phyloP scores from a whole-genome alignment of 495 filamentous ascomycete genomes.

The Trichodelitschia bisporula region DNA sequence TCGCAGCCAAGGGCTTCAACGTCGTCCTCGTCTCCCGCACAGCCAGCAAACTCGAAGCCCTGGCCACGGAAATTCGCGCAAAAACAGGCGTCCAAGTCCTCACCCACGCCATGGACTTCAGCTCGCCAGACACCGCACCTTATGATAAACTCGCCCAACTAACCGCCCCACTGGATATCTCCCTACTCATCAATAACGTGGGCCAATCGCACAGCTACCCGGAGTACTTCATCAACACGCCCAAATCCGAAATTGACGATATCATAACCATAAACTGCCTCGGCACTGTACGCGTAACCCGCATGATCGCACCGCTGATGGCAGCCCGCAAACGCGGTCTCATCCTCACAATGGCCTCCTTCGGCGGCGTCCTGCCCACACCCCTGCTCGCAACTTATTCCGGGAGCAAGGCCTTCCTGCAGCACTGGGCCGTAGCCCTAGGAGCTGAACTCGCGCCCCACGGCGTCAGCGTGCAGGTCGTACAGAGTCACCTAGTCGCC shows the following conservation, averaged over 20 bases:
- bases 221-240: constrained; percentile 61
- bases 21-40: constrained; percentile 85
- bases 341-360: constrained; percentile 92
- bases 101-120: constrained; percentile 83
- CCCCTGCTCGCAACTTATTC: constrained; percentile 92
- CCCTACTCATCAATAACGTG: constrained; percentile 90
- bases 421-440: constrained; percentile 81
- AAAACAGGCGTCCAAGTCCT: constrained; percentile 25
- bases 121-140: constrained; percentile 46
- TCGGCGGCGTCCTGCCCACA: constrained; percentile 73
- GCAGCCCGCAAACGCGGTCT: constrained; percentile 57
- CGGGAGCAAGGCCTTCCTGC: constrained; percentile 92
- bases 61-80: constrained; percentile 48
- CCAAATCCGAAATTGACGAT: constrained; percentile 49
- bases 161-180: constrained; percentile 50
- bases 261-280: constrained; percentile 91
- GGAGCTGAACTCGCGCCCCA: constrained; percentile 56
- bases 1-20: constrained; percentile 83
- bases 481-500: constrained; percentile 77
- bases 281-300: constrained; percentile 66
- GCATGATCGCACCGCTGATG: constrained; percentile 69
- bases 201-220: constrained; percentile 84
- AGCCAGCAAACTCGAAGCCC: constrained; percentile 54
- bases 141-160: constrained; percentile 44
- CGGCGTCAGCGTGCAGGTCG: constrained; percentile 63